Evolutionary conservation across 192 early-diverging fungal species (phyloP).

Genomic region (Lobosporangium transversale): DNA sequence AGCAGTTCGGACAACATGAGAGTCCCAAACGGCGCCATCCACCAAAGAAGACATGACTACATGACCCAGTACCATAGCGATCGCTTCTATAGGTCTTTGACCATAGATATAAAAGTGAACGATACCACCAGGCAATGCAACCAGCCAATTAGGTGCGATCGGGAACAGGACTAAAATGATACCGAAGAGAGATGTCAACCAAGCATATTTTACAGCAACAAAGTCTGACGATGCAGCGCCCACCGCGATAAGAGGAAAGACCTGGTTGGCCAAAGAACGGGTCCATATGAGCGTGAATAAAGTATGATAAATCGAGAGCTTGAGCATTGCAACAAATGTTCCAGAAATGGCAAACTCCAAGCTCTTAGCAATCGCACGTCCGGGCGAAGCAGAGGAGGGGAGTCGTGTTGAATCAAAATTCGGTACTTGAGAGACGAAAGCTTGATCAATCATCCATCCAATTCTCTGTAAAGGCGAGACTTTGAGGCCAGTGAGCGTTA

Average conservation of each 20-base stretch:
- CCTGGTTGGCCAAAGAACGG: constrained; percentile 13
- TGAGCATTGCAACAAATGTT: constrained; percentile 47
- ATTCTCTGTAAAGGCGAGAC: constrained; percentile 37
- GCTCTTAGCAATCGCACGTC: constrained; percentile 39
- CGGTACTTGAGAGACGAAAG: constrained; percentile 13
- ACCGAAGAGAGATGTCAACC: constrained; percentile 36
- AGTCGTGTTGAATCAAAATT: constrained; percentile 25
- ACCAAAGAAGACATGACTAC: constrained; percentile 19
- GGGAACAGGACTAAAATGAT: constrained; percentile 40
- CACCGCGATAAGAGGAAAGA: not conserved
- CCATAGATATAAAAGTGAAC: constrained; percentile 48
- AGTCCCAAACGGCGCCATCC: constrained; percentile 48
- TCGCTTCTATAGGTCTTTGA: constrained; percentile 28
- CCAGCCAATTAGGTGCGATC: constrained; percentile 49
- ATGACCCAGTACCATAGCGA: constrained; percentile 43
- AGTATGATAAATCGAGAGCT: constrained; percentile 45
- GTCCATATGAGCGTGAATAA: constrained; percentile 42
- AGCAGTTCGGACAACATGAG: constrained; percentile 46
- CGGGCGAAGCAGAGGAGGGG: constrained; percentile 22
- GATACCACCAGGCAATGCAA: constrained; percentile 34
- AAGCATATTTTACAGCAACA: constrained; percentile 44
- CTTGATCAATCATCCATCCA: constrained; percentile 48
- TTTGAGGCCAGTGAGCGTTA: constrained; percentile 39
- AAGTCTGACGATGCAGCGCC: constrained; percentile 22
- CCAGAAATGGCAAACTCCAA: constrained; percentile 45